These are phyloP conservation scores for Begonia loranthoides DNA, from an alignment of 306 rosid species.

Conservation along the genomic window DNA sequence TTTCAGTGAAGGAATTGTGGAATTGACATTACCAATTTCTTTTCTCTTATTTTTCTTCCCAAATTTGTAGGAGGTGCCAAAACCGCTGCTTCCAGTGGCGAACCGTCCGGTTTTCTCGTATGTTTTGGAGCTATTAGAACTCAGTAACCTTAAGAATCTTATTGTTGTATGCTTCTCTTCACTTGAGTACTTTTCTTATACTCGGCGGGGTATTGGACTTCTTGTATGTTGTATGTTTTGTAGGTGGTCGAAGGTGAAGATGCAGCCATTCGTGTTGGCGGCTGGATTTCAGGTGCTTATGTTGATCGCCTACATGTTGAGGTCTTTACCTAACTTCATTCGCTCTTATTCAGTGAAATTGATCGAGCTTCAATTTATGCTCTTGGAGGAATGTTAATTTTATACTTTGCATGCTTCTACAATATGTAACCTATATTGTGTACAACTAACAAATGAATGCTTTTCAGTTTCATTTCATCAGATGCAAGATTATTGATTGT, in stretches of 20 bases:
- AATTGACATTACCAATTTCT: too few relatives aligned
- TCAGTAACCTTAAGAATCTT: conserved; percentile 77
- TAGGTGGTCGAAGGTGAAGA: conserved; percentile 95
- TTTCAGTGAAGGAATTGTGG: too few relatives aligned
- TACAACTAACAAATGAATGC: too few relatives aligned
- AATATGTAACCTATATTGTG: too few relatives aligned
- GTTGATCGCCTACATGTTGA: conserved; percentile 76
- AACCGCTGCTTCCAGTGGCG: conserved; percentile 86
- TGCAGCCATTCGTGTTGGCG: conserved; percentile 48
- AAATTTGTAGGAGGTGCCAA: conserved; percentile 67
- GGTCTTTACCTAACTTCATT: conserved; percentile 22
- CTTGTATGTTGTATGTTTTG: neutral
- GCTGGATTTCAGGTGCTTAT: conserved; percentile 80
- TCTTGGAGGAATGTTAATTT: too few relatives aligned
- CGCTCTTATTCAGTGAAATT: too few relatives aligned
- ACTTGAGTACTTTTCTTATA: neutral
- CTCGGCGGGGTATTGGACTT: too few relatives aligned
- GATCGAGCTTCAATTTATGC: too few relatives aligned
- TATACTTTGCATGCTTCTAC: too few relatives aligned
- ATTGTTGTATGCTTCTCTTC: conserved; percentile 49
- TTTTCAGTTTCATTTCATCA: too few relatives aligned
- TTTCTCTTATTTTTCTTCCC: neutral
- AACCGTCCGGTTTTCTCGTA: conserved; percentile 83
- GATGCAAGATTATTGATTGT: too few relatives aligned
- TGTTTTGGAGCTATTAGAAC: conserved; percentile 69